Conservation (phyloP, 2,329 filamentous ascomycete species). For the Ophiognomonia clavigignenti-juglandacearum region DNA sequence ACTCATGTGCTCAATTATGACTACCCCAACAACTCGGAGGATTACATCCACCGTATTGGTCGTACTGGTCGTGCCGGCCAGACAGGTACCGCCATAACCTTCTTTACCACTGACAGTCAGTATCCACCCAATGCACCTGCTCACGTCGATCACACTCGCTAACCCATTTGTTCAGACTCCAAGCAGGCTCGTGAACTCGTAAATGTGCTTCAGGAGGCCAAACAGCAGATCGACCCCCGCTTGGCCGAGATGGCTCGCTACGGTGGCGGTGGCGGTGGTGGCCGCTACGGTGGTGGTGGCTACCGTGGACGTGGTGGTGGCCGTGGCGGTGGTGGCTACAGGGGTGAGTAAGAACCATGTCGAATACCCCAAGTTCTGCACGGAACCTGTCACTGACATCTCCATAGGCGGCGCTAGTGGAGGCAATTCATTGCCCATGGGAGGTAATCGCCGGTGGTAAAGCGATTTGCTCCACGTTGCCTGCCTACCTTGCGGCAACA, state of each 20-base stretch:
- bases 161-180: conserved; percentile 55
- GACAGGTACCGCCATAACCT: conserved; percentile 92
- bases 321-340: conserved; percentile 33
- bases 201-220: conserved; percentile 86
- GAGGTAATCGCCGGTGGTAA: conserved; percentile 50
- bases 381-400: conserved; percentile 12
- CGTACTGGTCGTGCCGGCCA: conserved; percentile 94
- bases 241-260: conserved; percentile 95
- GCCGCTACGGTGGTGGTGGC: conserved; percentile 68
- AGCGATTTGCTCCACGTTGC: conserved; percentile 6
- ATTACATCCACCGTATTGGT: conserved; percentile 96
- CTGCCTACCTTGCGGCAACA: neutral
- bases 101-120: conserved; percentile 99
- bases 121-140: conserved; percentile 26
- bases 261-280: conserved; percentile 74
- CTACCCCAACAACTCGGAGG: conserved; percentile 98
- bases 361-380: conserved; percentile 1
- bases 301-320: conserved; percentile 51
- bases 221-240: conserved; percentile 95
- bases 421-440: conserved; percentile 46
- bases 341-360: conserved; percentile 18
- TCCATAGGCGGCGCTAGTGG: conserved; percentile 35
- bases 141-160: conserved; percentile 22
- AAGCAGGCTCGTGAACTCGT: conserved; percentile 98
- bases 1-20: conserved; percentile 99